Conservation (phyloP, 129 eudicot genomes). For the Centrapalus pauciflorus region DNA sequence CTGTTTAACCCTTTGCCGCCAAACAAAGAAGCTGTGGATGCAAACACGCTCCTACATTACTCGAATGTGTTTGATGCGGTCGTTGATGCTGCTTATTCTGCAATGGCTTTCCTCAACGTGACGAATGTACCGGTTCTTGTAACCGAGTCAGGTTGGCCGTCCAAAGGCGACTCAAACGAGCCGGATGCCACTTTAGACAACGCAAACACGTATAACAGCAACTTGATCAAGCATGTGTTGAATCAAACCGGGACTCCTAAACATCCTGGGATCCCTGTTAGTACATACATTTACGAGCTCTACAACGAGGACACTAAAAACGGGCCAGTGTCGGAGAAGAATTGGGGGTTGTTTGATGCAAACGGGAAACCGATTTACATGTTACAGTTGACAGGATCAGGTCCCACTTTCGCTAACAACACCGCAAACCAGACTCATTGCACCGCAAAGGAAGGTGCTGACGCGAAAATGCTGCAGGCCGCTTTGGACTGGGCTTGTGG, state of each 20-base stretch:
- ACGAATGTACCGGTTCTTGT: conserved; percentile 78
- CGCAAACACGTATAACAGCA: conserved; percentile 88
- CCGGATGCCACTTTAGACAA: conserved; percentile 80
- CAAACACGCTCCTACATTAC: conserved; percentile 80
- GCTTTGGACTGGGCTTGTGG: conserved; percentile 99
- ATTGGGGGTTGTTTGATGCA: conserved; percentile 79
- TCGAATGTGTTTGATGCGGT: conserved; percentile 78
- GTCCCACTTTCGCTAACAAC: conserved; percentile 62
- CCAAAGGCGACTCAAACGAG: conserved; percentile 76
- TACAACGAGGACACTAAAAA: conserved; percentile 69
- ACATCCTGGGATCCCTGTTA: conserved; percentile 70
- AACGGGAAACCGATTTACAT: conserved; percentile 68
- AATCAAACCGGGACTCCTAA: conserved; percentile 86
- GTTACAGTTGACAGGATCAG: conserved; percentile 51
- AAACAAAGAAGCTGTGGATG: conserved; percentile 84
- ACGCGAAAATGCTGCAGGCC: conserved; percentile 86
- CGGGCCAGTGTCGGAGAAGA: conserved; percentile 74
- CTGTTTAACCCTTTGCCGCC: conserved; percentile 79
- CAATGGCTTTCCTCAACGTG: conserved; percentile 69
- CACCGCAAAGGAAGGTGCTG: conserved; percentile 63
- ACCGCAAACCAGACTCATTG: conserved; percentile 68
- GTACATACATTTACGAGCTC: conserved; percentile 88
- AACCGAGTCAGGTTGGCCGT: conserved; percentile 93
- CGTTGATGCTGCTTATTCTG: conserved; percentile 93
- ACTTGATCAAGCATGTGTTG: conserved; percentile 62